Base-by-base conservation (phyloP, 176 grass and related monocot species). In the Hordeum vulgare region DNA sequence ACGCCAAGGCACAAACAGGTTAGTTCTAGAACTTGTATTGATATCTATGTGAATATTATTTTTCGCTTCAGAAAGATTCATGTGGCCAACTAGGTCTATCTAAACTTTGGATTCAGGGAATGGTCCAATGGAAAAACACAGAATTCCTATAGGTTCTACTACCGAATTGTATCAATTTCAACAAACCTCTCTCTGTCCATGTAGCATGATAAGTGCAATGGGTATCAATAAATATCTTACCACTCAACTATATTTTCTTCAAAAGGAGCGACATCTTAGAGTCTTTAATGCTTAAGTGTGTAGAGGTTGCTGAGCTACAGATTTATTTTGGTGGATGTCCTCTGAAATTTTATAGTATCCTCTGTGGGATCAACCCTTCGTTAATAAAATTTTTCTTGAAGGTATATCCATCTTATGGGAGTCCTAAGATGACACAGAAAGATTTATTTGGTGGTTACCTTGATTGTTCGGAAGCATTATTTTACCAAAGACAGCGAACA, bases 1-100 rank as follows among this genome's bases (percentile, higher is more conserved):
- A 92, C 96, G 42, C 75, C 88, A 65, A 98, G 92, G 85, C 81
- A 90, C 74, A 86, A 65, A 68, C 85, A 95, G 93, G 96, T 98
- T 66, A 86, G 92, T 94, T 61, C 25, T 21, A 57, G 3, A 59
- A 58, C 35, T 80, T 42, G 17, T 9, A 36, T 14, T 78, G 25
- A 34, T 40, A 49, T 71, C 63, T 53, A 47, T 82, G 24, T 12
- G 23, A n/a, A 6, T 3, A 35, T 31, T 20, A 8, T 7, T 75
- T 73, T 81, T 81, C 54, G 1, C 26, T 81, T 66, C 8, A 42
- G 34, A 81, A 76, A 27, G 60, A 12, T 81, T 24, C 45, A 34
- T 23, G 7, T 33, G 54, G 18, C 12, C 78, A 79, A 78, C 11
- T 33, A 71, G 53, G 70, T 20, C 9, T 62, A 51, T 78, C 29